Base-by-base conservation (phyloP, 2,329 filamentous ascomycete species). In the Alternaria burnsii region DNA sequence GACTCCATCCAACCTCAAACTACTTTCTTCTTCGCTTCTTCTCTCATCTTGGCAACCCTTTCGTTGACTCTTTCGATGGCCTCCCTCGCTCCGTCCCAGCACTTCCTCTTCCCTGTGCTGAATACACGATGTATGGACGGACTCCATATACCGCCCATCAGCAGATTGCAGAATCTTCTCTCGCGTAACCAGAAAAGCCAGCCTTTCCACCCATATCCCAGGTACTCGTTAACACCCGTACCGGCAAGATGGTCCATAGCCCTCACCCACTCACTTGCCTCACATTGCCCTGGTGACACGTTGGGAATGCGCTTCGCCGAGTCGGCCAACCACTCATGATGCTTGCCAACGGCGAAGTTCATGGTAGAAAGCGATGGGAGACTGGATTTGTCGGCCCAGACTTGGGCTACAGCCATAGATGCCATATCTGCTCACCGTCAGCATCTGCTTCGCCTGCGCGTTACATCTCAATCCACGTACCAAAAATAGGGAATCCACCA, bases 181-280 rank as follows among this genome's bases (percentile, higher is more conserved):
- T 84, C 78, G 22, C 62, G 62, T 60, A 75, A 74, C 80, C 81
- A 83, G 26, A 83, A 80, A 44, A 56, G 68, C 80, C 82, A 82
- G 0, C 76, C 79, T 36, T 71, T 68, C 68, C 69, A 70, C 0
- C 79, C 79, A 75, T 78, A 83, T 5, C 81, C 80, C 14, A 84
- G 69, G 18, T 79, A 73, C 52, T 81, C 76, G 42, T 82, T 73
- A 1, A 79, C 78, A 0, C 69, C 67, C 0, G 80, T 79, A 1
- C 82, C 82, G 2, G 82, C 81, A 14, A 78, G 73, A n/a, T 74
- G 55, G 61, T 84, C 76, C 38, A 82, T 74, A 71, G 79, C 83
- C 1, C 59, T 66, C 48, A 80, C 70, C 75, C 80, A 83, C 38
- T 51, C 41, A 7, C 66, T 63, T 11, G 55, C 47, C 10, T 72